Evolutionary conservation across 139 green algal species (phyloP).

Genomic region (Chlamydomonas sp.): DNA sequence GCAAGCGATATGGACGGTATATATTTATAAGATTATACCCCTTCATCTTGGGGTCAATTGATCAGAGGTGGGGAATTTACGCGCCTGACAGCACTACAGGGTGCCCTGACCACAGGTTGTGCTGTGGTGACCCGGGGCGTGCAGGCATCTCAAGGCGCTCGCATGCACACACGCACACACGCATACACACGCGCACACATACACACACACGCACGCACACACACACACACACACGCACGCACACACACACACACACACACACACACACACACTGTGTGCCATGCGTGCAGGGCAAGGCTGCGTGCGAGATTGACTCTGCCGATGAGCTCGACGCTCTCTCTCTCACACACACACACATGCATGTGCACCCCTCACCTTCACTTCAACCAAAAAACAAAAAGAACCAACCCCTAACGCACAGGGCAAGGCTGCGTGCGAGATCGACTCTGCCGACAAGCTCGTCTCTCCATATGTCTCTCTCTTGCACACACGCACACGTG

Average conservation of each 20-base stretch:
- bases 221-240: background rate
- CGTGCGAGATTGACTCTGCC: constrained; percentile 77
- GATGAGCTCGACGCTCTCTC: constrained; percentile 57
- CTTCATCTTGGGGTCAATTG: no score
- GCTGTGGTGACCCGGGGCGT: no score
- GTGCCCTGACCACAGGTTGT: no score
- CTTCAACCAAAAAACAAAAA: background rate
- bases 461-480: no score
- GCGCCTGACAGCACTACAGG: no score
- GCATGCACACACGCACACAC: background rate
- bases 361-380: background rate
- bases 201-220: no score
- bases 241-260: background rate
- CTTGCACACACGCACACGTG: no score
- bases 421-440: constrained; percentile 68
- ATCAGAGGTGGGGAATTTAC: no score
- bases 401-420: constrained; percentile 10
- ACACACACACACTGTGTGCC: background rate
- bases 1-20: no score
- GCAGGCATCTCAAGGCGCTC: constrained; percentile 29
- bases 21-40: no score
- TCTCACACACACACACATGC: background rate
- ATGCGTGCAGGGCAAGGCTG: constrained; percentile 48
- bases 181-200: no score
- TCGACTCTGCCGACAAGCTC: constrained; percentile 82